Percentiles rank a stretch among this genome's conserved stretches.
These are phyloP conservation scores for Daldinia childiae DNA, from an alignment of 495 filamentous ascomycete genomes.

Conservation along the genomic window DNA sequence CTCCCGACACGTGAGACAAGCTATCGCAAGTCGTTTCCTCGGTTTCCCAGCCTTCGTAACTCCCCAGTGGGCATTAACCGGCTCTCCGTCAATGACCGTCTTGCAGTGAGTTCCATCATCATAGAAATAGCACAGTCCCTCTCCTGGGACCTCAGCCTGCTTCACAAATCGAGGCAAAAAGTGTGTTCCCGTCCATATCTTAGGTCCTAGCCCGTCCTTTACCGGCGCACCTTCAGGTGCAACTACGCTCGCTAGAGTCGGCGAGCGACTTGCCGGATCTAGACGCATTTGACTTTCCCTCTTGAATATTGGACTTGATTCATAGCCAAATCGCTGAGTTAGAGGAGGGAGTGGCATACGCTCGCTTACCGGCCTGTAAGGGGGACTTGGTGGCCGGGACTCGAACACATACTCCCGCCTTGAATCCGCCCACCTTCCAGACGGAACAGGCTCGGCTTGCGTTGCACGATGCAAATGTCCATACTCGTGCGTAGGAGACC, in stretches of 20 bases:
- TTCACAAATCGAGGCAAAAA: constrained; percentile 68
- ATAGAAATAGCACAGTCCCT: constrained; percentile 87
- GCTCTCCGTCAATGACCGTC: constrained; percentile 83
- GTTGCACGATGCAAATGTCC: constrained; percentile 44
- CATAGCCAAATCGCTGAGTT: constrained; percentile 35
- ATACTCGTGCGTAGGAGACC: constrained; percentile 49
- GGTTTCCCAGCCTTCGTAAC: constrained; percentile 93
- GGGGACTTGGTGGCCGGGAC: constrained; percentile 39
- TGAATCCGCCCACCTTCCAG: constrained; percentile 45
- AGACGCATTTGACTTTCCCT: constrained; percentile 32
- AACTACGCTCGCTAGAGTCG: constrained; percentile 53
- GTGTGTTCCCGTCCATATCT: constrained; percentile 69
- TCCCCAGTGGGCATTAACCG: constrained; percentile 91
- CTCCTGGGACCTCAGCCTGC: constrained; percentile 72
- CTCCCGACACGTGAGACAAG: constrained; percentile 88
- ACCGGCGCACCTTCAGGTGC: constrained; percentile 53
- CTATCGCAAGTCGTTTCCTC: constrained; percentile 86
- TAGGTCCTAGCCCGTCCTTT: constrained; percentile 66
- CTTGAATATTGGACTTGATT: constrained; percentile 38
- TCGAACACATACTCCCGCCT: constrained; percentile 49
- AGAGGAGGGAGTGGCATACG: constrained; percentile 44
- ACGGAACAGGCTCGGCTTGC: constrained; percentile 26
- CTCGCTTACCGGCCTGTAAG: constrained; percentile 37
- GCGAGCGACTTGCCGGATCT: constrained; percentile 45
- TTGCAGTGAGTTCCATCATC: constrained; percentile 87